Evolutionary conservation across 495 filamentous ascomycete genomes (phyloP), one percentile per base, ranked within the genome.

Genomic region (Penicillium pulvis): DNA sequence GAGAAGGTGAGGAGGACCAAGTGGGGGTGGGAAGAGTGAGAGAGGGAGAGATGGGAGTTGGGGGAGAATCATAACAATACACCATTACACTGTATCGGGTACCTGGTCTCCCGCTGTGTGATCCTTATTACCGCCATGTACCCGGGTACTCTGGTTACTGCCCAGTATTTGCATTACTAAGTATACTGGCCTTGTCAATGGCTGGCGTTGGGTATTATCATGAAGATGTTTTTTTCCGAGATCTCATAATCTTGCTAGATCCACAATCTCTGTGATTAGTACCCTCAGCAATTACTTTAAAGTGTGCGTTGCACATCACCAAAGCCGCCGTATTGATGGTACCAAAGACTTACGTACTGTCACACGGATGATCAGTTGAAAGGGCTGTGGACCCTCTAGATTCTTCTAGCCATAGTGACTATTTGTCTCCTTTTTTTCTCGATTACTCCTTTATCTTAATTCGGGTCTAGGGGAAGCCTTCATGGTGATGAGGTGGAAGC

Each of bases 21-120:
- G 66, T 69, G 67, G 67, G 64, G 66, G 63, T 56, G 60, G 41
- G 33, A 58, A 60, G 60, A 55, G 57, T 54, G 56, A 65, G 59
- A 52, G 51, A 52, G 51, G 47, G 61, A 61, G 50, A 49, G 64
- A 42, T 39, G 53, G 20, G 57, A 62, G 62, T 55, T 63, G 55
- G 43, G 65, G 58, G 48, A 59, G 50, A 58, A 65, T 64, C 65
- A 72, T 62, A 68, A 69, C 64, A 55, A 63, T 60, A 63, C 61
- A 20, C 35, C 5, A 31, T 36, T 52, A 33, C 53, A 48, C 44
- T 55, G 61, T 63, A 60, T 39, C 53, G 8, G 53, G 57, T 63
- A 63, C 61, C 35, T 63, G 30, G 24, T 6, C 24, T 41, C 14
- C 17, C 56, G 12, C 53, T 39, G 31, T 49, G 51, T 52, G 51